A percentile compares a stretch with the other conserved stretches of the same genome.
phyloP scores from a whole-genome alignment of 345 rosid species.

The Aethionema arabicum region DNA sequence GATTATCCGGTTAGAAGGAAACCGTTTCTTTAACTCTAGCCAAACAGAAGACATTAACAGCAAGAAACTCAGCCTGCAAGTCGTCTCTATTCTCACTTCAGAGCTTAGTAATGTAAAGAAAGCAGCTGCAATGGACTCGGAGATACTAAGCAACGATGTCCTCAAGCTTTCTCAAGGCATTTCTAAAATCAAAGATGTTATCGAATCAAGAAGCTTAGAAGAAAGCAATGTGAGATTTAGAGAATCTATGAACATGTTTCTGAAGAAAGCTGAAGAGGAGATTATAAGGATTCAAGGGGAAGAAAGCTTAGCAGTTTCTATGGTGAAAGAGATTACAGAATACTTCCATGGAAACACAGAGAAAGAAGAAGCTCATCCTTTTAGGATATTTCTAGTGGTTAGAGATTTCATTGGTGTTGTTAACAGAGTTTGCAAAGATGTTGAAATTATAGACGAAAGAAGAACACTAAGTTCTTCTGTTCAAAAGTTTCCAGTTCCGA shows the following conservation, averaged over 20 bases:
- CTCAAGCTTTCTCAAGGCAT: constrained; percentile 78
- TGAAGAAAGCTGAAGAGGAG: constrained; percentile 73
- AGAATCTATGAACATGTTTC: constrained; percentile 68
- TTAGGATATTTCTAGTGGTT: constrained; percentile 96
- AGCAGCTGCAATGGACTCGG: constrained; percentile 98
- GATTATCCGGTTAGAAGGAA: constrained; percentile 88
- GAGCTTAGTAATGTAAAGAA: constrained; percentile 85
- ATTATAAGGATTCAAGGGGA: constrained; percentile 82
- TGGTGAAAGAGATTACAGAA: constrained; percentile 95
- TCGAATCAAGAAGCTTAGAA: constrained; percentile 36
- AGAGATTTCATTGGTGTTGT: constrained; percentile 82
- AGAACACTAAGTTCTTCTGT: constrained; percentile 82
- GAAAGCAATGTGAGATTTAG: constrained; percentile 56
- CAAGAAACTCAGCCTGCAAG: constrained; percentile 85
- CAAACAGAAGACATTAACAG: constrained; percentile 69
- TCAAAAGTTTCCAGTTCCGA: constrained; percentile 74
- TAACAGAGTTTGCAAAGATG: constrained; percentile 95
- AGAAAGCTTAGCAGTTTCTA: constrained; percentile 78
- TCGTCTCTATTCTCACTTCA: constrained; percentile 77
- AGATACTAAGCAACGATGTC: constrained; percentile 75
- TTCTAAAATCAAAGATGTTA: constrained; percentile 54
- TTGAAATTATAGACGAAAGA: constrained; percentile 84
- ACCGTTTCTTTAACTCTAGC: constrained; percentile 58
- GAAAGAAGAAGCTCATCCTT: constrained; percentile 97
- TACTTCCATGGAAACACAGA: constrained; percentile 99